Evolutionary conservation across 306 rosid species (phyloP).

Genomic region (Amphicarpaea edgeworthii): DNA sequence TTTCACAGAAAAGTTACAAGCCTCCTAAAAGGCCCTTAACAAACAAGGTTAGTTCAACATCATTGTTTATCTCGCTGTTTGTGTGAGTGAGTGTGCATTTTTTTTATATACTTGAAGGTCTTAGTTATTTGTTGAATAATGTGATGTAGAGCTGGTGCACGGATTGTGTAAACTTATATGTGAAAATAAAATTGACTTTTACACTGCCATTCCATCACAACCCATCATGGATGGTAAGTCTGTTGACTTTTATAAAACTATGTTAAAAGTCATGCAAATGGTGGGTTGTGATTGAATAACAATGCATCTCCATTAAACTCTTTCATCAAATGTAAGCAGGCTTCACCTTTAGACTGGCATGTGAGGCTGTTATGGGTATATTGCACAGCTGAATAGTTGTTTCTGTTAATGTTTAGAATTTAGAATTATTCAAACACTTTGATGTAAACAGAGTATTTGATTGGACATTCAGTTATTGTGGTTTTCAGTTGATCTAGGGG

Average conservation of each 20-base stretch:
- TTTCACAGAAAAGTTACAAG: slow-evolving; percentile 96
- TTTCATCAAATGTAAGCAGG: slow-evolving; percentile 24
- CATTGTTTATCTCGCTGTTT: not conserved
- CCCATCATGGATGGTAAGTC: too few species aligned
- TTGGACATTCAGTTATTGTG: slow-evolving; percentile 26
- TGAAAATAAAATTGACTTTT: too few species aligned
- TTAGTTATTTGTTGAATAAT: slow-evolving; percentile 10
- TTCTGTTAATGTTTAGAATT: slow-evolving; percentile 26
- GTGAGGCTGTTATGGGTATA: slow-evolving; percentile 20
- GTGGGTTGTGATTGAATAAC: too few species aligned
- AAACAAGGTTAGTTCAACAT: slow-evolving; percentile 67
- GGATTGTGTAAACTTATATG: too few species aligned
- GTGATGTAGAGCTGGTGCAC: slow-evolving; percentile 23
- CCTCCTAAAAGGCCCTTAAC: slow-evolving; percentile 95
- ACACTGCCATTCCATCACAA: too few species aligned
- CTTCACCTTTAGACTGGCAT: not conserved
- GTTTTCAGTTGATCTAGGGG: slow-evolving; percentile 38
- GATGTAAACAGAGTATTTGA: slow-evolving; percentile 13
- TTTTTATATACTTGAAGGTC: not conserved
- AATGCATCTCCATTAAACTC: too few species aligned
- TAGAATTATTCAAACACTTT: slow-evolving; percentile 5
- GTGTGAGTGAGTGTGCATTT: not conserved
- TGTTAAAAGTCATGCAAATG: too few species aligned
- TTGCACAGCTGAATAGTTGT: not conserved
- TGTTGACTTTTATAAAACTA: too few species aligned